phyloP scores from a whole-genome alignment of 2,329 filamentous ascomycete species.

The Phoma sp. region DNA sequence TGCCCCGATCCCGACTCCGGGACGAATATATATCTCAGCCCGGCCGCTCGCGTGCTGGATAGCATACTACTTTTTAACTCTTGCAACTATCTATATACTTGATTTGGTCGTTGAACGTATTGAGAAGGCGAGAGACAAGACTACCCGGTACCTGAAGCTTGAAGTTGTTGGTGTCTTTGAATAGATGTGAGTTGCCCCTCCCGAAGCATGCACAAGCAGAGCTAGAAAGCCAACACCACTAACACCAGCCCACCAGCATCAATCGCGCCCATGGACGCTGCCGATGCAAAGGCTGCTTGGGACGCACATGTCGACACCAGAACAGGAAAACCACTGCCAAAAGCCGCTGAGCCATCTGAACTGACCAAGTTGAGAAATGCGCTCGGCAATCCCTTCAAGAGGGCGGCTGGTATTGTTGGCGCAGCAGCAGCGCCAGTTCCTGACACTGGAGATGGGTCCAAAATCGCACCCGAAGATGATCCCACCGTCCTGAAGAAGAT shows the following conservation, averaged over 20 bases:
- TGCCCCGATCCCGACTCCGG: slow-evolving; percentile 3
- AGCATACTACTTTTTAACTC: neutral
- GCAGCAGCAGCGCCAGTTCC: slow-evolving; percentile 41
- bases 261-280: slow-evolving; percentile 19
- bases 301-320: slow-evolving; percentile 42
- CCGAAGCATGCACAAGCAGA: neutral
- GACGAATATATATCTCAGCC: slow-evolving; percentile 9
- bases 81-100: neutral
- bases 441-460: slow-evolving; percentile 54
- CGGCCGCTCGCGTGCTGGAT: slow-evolving; percentile 4
- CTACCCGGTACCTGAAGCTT: neutral
- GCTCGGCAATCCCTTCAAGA: slow-evolving; percentile 39
- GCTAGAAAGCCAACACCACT: neutral
- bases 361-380: slow-evolving; percentile 40
- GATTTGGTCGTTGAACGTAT: neutral
- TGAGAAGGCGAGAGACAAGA: neutral
- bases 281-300: slow-evolving; percentile 35
- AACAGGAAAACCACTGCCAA: slow-evolving; percentile 36
- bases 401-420: slow-evolving; percentile 35
- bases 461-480: slow-evolving; percentile 43
- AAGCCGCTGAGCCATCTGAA: slow-evolving; percentile 40
- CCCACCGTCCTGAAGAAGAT: slow-evolving; percentile 43
- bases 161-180: slow-evolving; percentile 13
- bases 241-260: neutral
- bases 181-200: slow-evolving; percentile 12